Evolutionary conservation across 2,329 filamentous ascomycete species (phyloP), one percentile per base, ranked within the genome.

Genomic region (Tolypocladium endophyticum): DNA sequence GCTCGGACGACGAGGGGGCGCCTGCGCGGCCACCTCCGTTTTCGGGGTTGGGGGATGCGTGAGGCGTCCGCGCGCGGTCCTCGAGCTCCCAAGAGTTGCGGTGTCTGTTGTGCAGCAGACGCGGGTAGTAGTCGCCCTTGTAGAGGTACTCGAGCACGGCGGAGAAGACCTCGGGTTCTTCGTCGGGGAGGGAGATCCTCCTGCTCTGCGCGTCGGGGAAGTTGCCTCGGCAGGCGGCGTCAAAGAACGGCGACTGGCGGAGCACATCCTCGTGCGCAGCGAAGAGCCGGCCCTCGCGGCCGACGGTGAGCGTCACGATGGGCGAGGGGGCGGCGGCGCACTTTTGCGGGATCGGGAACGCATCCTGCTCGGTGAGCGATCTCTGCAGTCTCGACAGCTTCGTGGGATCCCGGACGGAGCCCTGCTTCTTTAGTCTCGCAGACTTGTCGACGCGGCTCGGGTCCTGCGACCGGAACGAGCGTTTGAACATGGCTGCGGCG

Each of bases 131-230:
- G 82, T 96, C 92, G 66, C 90, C 91, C 81, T 95, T 96, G 87
- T 97, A 97, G 66, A 97, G 86, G 75, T 92, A 97, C 80, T 97
- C 92, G 78, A 97, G 90, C 70, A 97, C 81, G 70, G 89, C 92
- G 73, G 91, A 95, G 76, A 97, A 90, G 74, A 95, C 84, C 80
- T 96, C 92, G 67, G 92, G 91, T 79, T 96, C 90, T 82, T 89
- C 88, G 70, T 84, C 80, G 64, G 80, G 80, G 70, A 83, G 88
- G 80, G 80, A 89, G 80, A 84, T 87, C 75, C 84, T 91, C 85
- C 85, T 90, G 84, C 79, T 89, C 86, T 82, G 85, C 78, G 77
- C 82, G 72, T 89, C 87, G 74, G 87, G 83, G 78, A 88, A 89
- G 73, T 88, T 85, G 71, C 84, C 85, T 69, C 84, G 86, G 70